Percentiles rank a stretch among this genome's conserved stretches.
These are phyloP conservation scores for Cerioporus squamosus DNA, from an alignment of 1,284 basidiomycete genomes.

Conservation along the genomic window DNA sequence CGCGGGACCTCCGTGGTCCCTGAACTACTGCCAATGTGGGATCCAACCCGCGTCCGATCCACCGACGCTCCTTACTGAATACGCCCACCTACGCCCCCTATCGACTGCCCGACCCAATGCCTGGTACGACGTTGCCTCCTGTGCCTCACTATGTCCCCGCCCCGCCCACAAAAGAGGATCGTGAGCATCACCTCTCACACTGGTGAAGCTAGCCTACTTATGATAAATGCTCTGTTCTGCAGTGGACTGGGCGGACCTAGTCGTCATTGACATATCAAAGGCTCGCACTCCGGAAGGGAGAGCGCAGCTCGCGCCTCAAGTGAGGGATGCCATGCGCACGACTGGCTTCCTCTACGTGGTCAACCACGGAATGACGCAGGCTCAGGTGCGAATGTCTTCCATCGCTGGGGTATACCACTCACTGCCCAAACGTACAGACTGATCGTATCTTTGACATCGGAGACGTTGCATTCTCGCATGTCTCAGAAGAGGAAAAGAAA, in stretches of 20 bases:
- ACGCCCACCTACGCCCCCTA: no score
- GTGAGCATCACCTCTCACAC: slow-evolving; percentile 11
- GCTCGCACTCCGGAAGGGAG: slow-evolving; percentile 51
- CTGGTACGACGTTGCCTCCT: background rate
- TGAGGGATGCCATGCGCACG: slow-evolving; percentile 60
- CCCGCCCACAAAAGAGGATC: slow-evolving; percentile 35
- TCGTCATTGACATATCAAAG: slow-evolving; percentile 66
- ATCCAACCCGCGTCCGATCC: no score
- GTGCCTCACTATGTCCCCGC: slow-evolving; percentile 42
- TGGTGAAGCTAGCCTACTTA: background rate
- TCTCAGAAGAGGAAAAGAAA: slow-evolving; percentile 60
- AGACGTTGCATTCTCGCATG: slow-evolving; percentile 59
- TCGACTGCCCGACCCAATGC: background rate
- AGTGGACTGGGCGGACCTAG: slow-evolving; percentile 74
- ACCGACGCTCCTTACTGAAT: no score
- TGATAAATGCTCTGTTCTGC: background rate
- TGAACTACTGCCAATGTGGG: no score
- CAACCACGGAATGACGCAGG: slow-evolving; percentile 57
- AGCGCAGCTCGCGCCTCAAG: slow-evolving; percentile 48
- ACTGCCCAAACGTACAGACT: background rate
- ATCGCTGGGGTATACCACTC: background rate
- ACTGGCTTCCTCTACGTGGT: slow-evolving; percentile 70
- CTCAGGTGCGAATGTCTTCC: slow-evolving; percentile 40
- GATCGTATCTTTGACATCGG: slow-evolving; percentile 68
- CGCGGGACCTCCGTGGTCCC: no score